These are phyloP conservation scores for Aspergillus viridinutans DNA, from an alignment of 2,329 filamentous ascomycete species.

Conservation along the genomic window DNA sequence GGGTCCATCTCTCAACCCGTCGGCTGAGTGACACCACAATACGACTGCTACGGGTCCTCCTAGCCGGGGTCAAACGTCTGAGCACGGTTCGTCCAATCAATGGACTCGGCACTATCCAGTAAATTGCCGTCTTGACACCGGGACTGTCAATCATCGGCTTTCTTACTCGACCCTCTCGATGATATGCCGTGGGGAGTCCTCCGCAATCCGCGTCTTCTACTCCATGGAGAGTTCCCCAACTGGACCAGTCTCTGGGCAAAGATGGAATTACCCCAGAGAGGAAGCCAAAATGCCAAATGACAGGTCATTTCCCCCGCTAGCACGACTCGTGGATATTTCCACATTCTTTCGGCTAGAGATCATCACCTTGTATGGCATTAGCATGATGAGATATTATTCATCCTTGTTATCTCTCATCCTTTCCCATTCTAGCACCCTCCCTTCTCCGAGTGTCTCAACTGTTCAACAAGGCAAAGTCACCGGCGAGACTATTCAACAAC, in stretches of 20 bases:
- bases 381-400: neutral
- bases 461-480: neutral
- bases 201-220: conserved; percentile 1
- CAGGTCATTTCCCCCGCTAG: neutral
- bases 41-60: neutral
- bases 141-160: neutral
- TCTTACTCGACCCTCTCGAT: conserved; percentile 1
- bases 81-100: neutral
- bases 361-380: neutral
- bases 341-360: neutral
- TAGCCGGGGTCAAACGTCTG: neutral
- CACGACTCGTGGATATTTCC: neutral
- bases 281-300: neutral
- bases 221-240: conserved; percentile 2
- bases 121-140: neutral
- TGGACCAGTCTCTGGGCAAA: neutral
- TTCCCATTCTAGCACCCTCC: neutral
- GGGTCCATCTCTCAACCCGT: neutral
- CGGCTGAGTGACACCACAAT: neutral
- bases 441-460: neutral
- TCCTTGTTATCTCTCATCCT: neutral
- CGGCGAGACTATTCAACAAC: neutral
- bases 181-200: neutral
- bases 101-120: neutral
- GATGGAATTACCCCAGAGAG: conserved; percentile 1